Evolutionary conservation across 208 protist species (phyloP).

Genomic region (Novymonas esmeraldas): DNA sequence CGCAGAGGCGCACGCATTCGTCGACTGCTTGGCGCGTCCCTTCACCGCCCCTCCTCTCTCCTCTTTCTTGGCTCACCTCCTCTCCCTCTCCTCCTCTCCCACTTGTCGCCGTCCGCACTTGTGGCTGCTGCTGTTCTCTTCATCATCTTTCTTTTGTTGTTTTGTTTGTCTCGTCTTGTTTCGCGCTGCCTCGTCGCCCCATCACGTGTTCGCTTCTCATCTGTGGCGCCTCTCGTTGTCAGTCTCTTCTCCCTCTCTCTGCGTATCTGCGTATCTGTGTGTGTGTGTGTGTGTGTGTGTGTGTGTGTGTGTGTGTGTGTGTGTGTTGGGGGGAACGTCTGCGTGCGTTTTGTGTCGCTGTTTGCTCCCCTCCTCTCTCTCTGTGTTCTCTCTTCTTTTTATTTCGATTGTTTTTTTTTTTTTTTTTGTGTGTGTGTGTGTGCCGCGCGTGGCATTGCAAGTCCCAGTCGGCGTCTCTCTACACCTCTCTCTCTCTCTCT

Average conservation of each 20-base stretch:
- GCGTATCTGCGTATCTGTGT: not conserved
- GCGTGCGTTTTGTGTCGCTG: not conserved
- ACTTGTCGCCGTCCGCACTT: not conserved
- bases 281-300: too few relatives aligned
- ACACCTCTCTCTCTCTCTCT: not conserved
- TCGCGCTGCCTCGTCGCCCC: not conserved
- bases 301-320: not conserved
- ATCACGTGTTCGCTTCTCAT: too few relatives aligned
- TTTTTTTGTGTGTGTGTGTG: conserved; percentile 1
- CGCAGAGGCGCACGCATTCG: too few relatives aligned
- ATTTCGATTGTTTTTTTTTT: not conserved
- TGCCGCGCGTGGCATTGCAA: too few relatives aligned
- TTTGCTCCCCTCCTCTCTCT: not conserved
- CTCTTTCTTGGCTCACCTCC: not conserved
- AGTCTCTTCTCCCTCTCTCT: not conserved
- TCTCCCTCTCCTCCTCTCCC: not conserved
- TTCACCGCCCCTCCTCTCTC: not conserved
- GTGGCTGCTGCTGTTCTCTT: not conserved
- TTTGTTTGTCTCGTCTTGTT: not conserved
- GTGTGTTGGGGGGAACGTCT: not conserved
- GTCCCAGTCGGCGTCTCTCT: not conserved
- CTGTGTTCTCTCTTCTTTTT: not conserved
- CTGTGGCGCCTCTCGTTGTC: not conserved
- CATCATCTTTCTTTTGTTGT: not conserved
- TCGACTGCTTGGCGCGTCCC: too few relatives aligned